Conservation (phyloP, 352 stramenopile species). For the Plasmopara halstedii region DNA sequence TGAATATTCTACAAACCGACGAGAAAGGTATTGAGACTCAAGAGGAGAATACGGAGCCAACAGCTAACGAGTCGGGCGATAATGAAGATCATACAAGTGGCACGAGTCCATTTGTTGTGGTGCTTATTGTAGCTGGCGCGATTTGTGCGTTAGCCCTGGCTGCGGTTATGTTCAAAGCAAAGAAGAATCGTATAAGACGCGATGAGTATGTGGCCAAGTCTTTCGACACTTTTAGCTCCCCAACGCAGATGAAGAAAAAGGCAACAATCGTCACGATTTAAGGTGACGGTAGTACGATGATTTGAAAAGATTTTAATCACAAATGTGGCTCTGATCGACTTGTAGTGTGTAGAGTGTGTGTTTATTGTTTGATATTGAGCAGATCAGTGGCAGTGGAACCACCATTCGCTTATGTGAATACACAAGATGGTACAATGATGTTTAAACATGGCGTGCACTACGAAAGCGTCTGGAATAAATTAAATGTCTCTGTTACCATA, state of each 20-base stretch:
- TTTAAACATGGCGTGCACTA: constrained; percentile 1
- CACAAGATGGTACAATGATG: constrained; percentile 16
- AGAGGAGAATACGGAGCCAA: constrained; percentile 7
- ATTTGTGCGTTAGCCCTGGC: constrained; percentile 15
- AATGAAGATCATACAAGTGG: no score
- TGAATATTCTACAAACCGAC: constrained; percentile 24
- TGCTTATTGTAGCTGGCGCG: constrained; percentile 9
- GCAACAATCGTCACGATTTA: constrained; percentile 29
- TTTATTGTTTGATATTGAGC: constrained; percentile 19
- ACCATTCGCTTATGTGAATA: constrained; percentile 19
- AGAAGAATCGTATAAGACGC: constrained; percentile 14
- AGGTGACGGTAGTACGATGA: neutral
- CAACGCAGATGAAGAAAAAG: constrained; percentile 21
- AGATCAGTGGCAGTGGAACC: constrained; percentile 25
- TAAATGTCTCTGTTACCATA: no score
- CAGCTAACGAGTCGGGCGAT: constrained; percentile 9
- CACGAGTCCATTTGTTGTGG: constrained; percentile 21
- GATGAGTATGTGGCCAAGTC: constrained; percentile 8
- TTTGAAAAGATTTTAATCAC: constrained; percentile 1
- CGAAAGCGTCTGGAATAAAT: no score
- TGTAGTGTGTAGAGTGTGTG: constrained; percentile 16
- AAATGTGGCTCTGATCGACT: constrained; percentile 4
- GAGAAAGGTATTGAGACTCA: constrained; percentile 20
- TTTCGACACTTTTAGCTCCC: constrained; percentile 25
- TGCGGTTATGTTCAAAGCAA: constrained; percentile 10